Base-by-base conservation (phyloP, 495 filamentous ascomycete genomes). In the Penicillium steckii region DNA sequence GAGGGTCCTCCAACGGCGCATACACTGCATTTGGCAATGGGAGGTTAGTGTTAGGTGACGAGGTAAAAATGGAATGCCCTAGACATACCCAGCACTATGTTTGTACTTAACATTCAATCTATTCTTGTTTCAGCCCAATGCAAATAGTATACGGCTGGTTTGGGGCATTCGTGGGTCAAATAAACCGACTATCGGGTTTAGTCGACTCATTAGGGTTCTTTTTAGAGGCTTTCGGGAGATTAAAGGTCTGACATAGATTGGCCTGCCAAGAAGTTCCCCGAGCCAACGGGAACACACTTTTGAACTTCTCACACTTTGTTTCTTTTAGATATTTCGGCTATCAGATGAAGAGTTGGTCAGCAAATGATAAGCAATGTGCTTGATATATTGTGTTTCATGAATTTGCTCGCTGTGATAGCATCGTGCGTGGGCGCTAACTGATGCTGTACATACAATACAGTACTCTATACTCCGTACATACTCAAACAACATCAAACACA, bases 211-310 rank as follows among this genome's bases (percentile, higher is more conserved):
- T n/a, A n/a, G n/a, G 4, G 18, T 13, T 42, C 6, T 12, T 30
- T 25, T 54, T 30, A 22, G 44, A 56, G 48, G 25, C 25, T 47
- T 51, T 9, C 30, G 44, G 23, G 46, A 54, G 51, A 45, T 46
- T 33, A 41, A 27, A 32, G 48, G 59, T 55, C 51, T 61, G 51
- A 52, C 48, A 58, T 61, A 55, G 37, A 61, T 61, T 12, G 58
- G 58, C 54, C 23, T 23, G 38, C 38, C 38, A 41, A 41, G 38
- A 41, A 22, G n/a, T 37, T 46, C 38, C 15, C 12, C 3, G 15
- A 37, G 33, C n/a, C n/a, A n/a, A n/a, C n/a, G n/a, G n/a, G n/a
- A n/a, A n/a, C n/a, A n/a, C n/a, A n/a, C n/a, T n/a, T 10, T 24
- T 35, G 22, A 30, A 37, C 26, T 38, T 42, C 32, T 25, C 37